Base-by-base conservation (phyloP, 164 flowering plant genomes). In the Cinnamomum micranthum region DNA sequence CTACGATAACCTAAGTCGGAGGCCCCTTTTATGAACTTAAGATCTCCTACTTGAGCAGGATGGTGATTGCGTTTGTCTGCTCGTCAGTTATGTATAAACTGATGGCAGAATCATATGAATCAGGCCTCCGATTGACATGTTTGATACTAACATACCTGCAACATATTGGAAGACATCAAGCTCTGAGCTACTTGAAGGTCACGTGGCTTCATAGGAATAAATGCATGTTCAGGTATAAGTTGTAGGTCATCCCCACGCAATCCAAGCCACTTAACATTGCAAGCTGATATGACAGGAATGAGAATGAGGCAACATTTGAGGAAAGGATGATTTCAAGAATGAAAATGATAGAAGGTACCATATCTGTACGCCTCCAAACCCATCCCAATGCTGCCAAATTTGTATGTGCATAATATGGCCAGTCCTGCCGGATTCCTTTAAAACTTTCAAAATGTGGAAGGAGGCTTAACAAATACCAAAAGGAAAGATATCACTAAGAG, bases 301-400 rank as follows among this genome's bases (percentile, higher is more conserved):
- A 55, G 27, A 52, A 70, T 31, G 35, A 50, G 58, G 20, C 68
- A 7, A n/a, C 31, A 63, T 27, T 52, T 6, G 1, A n/a, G 2
- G 35, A 7, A 2, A 35, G 12, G 68, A 69, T 20, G 15, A 24
- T 62, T 33, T 64, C 67, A 58, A 59, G 50, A 17, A 67, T 27
- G 72, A 33, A 19, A 71, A 10, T 6, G 47, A 47, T 31, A 64
- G 22, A 55, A 69, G 50, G 67, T 73, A 95, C 99, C 95, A 66
- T 92, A 94, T 90, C 88, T 81, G 78, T 90, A 94, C 52, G 98
- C 98, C 80, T 96, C 99, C 67, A 96, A 84, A 71, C 99, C 98
- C 99, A 96, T 96, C 68, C 94, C 90, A 59, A 91, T 80, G 82
- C 98, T 96, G 77, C 99, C 99, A 84, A 76, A 92, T 81, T 96